Percentiles rank a stretch among this genome's conserved stretches.
These are phyloP conservation scores for Lactarius trivialis DNA, from an alignment of 768 basidiomycete genomes.

Conservation along the genomic window DNA sequence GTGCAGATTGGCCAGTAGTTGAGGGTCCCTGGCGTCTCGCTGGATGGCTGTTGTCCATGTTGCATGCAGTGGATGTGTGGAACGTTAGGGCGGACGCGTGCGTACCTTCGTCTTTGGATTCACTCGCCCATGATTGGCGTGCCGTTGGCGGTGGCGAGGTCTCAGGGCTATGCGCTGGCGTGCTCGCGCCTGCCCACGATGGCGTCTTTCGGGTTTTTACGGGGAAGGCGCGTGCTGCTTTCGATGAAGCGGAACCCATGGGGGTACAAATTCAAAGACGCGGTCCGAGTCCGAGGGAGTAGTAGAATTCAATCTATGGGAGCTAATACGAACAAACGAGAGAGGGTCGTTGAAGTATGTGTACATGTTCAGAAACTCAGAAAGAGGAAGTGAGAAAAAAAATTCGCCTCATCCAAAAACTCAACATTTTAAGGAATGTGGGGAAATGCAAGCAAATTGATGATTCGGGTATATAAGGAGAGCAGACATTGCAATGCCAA, in stretches of 20 bases:
- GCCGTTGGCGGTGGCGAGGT: neutral
- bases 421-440: slow-evolving; percentile 12
- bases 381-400: neutral
- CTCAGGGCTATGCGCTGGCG: neutral
- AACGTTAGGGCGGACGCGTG: neutral
- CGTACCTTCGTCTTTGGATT: slow-evolving; percentile 15
- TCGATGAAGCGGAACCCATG: slow-evolving; percentile 16
- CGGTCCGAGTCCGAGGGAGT: slow-evolving; percentile 1
- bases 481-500: slow-evolving; percentile 19
- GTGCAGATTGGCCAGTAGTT: slow-evolving; percentile 59
- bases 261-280: neutral
- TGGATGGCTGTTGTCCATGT: slow-evolving; percentile 4
- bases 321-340: neutral
- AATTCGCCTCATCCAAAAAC: slow-evolving; percentile 11
- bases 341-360: slow-evolving; percentile 9
- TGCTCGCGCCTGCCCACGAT: slow-evolving; percentile 12
- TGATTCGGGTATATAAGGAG: slow-evolving; percentile 21
- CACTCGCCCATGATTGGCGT: slow-evolving; percentile 13
- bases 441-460: slow-evolving; percentile 21
- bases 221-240: neutral
- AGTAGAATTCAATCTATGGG: neutral
- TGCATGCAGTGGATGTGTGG: too few species aligned
- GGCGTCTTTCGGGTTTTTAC: neutral
- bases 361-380: slow-evolving; percentile 16
- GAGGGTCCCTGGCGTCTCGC: slow-evolving; percentile 61